Percentiles rank a stretch among this genome's conserved stretches.
Conservation (phyloP, 2,329 filamentous ascomycete species). For the Ceratocystis albifundus region DNA sequence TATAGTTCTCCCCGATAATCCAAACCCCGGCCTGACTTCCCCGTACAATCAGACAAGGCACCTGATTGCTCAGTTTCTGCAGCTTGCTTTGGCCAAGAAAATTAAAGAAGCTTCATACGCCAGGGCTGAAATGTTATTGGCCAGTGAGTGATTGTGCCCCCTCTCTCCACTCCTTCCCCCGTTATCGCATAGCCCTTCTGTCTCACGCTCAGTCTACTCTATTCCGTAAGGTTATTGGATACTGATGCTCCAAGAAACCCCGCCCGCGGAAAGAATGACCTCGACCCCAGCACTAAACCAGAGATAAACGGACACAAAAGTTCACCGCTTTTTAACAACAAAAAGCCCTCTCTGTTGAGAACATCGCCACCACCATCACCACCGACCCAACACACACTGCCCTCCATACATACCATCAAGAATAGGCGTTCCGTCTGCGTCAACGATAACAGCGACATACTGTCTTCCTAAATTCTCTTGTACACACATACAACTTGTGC, state of each 20-base stretch:
- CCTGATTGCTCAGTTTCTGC: neutral
- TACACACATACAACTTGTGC: neutral
- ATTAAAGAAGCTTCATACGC: constrained; percentile 8
- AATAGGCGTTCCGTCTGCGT: neutral
- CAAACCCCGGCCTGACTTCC: constrained; percentile 5
- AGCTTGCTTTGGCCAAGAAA: neutral
- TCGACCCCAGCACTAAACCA: constrained; percentile 8
- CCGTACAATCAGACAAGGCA: constrained; percentile 7
- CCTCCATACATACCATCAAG: neutral
- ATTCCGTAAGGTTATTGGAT: constrained; percentile 18
- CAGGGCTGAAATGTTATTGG: constrained; percentile 17
- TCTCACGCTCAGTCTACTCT: neutral
- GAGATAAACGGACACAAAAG: constrained; percentile 13
- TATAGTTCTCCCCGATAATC: constrained; percentile 12
- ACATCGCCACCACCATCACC: constrained; percentile 8
- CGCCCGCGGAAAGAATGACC: constrained; percentile 19
- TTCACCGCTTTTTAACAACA: constrained; percentile 19
- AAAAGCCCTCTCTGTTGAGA: constrained; percentile 3
- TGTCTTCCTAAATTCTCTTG: neutral
- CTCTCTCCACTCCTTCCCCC: neutral
- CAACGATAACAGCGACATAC: neutral
- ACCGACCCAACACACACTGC: constrained; percentile 10
- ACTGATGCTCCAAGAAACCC: constrained; percentile 13
- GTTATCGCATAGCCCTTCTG: neutral
- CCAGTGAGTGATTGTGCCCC: constrained; percentile 14